A percentile compares a stretch with the other conserved stretches of the same genome.
phyloP scores from a whole-genome alignment of 805 yeast species.

The Lipomyces mesembrius region DNA sequence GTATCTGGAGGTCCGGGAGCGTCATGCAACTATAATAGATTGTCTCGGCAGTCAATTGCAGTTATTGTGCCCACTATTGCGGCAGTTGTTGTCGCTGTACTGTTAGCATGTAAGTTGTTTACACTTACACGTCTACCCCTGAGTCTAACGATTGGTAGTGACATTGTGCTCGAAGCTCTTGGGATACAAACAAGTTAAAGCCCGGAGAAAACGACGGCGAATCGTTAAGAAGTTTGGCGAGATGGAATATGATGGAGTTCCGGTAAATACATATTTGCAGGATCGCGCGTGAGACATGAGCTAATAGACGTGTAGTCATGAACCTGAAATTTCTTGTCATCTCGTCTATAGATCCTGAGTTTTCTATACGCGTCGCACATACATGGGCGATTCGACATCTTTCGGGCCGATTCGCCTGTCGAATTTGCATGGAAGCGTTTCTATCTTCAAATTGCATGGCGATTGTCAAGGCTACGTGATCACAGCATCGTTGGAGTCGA shows the following conservation, averaged over 20 bases:
- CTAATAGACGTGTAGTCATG: slow-evolving; percentile 1
- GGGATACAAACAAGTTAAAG: slow-evolving; percentile 29
- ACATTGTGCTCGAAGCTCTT: slow-evolving; percentile 27
- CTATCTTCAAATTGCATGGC: background rate
- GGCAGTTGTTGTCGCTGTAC: slow-evolving; percentile 24
- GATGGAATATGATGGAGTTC: slow-evolving; percentile 37
- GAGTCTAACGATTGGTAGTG: slow-evolving; percentile 12
- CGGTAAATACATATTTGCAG: slow-evolving; percentile 10
- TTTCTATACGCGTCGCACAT: background rate
- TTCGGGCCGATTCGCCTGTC: background rate
- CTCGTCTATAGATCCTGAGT: background rate
- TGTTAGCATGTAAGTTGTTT: slow-evolving; percentile 23
- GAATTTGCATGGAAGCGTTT: background rate
- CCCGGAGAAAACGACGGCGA: slow-evolving; percentile 28
- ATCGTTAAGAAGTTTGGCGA: slow-evolving; percentile 31
- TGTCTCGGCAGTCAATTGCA: slow-evolving; percentile 8
- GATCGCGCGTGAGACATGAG: background rate
- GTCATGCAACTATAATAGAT: slow-evolving; percentile 16
- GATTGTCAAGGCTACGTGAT: no score
- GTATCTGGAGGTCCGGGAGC: slow-evolving; percentile 35
- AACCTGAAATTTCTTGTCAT: background rate
- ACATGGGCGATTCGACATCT: background rate
- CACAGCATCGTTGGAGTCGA: no score
- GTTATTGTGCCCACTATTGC: slow-evolving; percentile 35
- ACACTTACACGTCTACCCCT: background rate